phyloP scores from a whole-genome alignment of 148 eudicot genomes.

The Arctostaphylos glauca region DNA sequence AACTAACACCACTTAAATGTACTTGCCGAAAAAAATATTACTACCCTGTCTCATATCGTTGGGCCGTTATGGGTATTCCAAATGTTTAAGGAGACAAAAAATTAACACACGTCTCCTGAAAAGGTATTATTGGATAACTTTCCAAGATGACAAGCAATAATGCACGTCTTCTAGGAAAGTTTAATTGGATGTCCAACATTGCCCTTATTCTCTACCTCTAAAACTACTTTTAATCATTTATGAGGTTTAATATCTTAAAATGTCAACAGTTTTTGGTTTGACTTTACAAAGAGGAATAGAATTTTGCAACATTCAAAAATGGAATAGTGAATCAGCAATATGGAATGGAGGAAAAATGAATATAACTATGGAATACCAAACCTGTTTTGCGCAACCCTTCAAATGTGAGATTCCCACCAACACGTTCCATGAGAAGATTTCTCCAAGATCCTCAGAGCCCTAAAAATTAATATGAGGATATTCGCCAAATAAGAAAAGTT shows the following conservation, averaged over 20 bases:
- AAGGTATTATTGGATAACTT: not conserved
- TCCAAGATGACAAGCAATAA: not conserved
- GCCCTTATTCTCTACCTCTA: not conserved
- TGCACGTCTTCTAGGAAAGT: not conserved
- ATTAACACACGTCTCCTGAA: too few relatives aligned
- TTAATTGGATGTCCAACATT: not conserved
- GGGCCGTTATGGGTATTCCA: not conserved
- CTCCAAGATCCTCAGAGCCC: slow-evolving; percentile 13
- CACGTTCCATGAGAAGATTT: slow-evolving; percentile 33
- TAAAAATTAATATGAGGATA: not conserved
- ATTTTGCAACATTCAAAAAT: not conserved
- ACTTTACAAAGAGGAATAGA: not conserved
- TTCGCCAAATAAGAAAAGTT: not conserved
- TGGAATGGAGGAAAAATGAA: not conserved
- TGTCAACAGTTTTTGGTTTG: not conserved
- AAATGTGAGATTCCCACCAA: slow-evolving; percentile 29
- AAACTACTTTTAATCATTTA: not conserved
- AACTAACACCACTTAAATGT: not conserved
- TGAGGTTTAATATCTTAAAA: not conserved
- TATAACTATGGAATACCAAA: slow-evolving; percentile 12
- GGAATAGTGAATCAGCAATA: not conserved
- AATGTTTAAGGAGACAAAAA: not conserved
- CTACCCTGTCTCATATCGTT: not conserved
- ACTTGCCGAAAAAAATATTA: not conserved
- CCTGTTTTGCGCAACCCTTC: slow-evolving; percentile 35